Evolutionary conservation across 805 yeast species (phyloP).

Genomic region (Candida nanaspora): DNA sequence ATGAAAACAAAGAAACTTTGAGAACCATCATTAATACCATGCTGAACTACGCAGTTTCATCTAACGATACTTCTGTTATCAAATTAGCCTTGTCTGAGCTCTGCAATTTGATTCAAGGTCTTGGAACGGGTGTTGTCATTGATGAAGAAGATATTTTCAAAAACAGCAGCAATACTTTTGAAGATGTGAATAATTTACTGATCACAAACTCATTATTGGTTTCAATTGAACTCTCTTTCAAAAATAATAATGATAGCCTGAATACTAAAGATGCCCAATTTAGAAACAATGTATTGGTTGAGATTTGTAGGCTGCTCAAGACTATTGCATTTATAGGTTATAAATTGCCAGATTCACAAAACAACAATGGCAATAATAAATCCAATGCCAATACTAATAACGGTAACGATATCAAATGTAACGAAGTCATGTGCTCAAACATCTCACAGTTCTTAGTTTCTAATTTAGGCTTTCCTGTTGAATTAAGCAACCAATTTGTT

Average conservation of each 20-base stretch:
- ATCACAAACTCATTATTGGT: conserved; percentile 61
- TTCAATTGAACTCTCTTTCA: conserved; percentile 75
- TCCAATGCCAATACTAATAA: conserved; percentile 32
- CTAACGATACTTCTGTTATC: conserved; percentile 36
- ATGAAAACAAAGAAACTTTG: conserved; percentile 53
- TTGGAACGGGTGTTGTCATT: conserved; percentile 63
- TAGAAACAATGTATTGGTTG: conserved; percentile 60
- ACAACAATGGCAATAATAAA: conserved; percentile 9
- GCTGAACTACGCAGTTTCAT: conserved; percentile 53
- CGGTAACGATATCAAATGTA: conserved; percentile 20
- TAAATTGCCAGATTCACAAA: conserved; percentile 18
- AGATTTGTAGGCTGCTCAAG: conserved; percentile 63
- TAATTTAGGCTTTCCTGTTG: conserved; percentile 57
- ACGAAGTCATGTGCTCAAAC: conserved; percentile 23
- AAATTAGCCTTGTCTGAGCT: conserved; percentile 67
- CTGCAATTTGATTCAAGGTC: conserved; percentile 49
- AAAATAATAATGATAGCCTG: conserved; percentile 43
- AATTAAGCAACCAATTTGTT: conserved; percentile 54
- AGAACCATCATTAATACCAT: conserved; percentile 56
- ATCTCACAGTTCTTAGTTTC: conserved; percentile 31
- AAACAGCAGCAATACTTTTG: conserved; percentile 34
- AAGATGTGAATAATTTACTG: conserved; percentile 65
- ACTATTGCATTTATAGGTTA: conserved; percentile 39
- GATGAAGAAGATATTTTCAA: conserved; percentile 52
- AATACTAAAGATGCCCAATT: conserved; percentile 74